phyloP scores from a whole-genome alignment of 1,139 yeast genomes.

The Debaryomyces sp. region DNA sequence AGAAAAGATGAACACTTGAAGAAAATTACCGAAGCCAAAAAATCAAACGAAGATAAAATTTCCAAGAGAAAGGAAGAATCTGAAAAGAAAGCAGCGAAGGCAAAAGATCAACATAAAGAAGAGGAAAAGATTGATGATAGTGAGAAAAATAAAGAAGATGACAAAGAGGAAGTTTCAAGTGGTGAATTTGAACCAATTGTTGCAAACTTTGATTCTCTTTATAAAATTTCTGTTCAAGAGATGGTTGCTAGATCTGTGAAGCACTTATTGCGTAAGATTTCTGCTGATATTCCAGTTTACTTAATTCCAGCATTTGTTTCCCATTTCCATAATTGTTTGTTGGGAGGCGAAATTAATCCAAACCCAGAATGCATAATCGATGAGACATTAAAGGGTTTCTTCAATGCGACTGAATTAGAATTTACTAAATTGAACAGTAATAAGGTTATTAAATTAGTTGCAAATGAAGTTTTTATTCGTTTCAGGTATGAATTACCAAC shows the following conservation, averaged over 20 bases:
- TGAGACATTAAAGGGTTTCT: slow-evolving; percentile 45
- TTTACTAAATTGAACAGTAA: slow-evolving; percentile 50
- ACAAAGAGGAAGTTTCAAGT: slow-evolving; percentile 35
- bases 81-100: slow-evolving; percentile 33
- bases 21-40: slow-evolving; percentile 22
- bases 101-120: slow-evolving; percentile 20
- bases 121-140: slow-evolving; percentile 38
- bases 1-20: slow-evolving; percentile 29
- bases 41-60: slow-evolving; percentile 27
- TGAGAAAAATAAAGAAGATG: slow-evolving; percentile 24
- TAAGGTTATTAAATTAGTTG: slow-evolving; percentile 45
- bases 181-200: slow-evolving; percentile 47
- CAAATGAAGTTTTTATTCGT: slow-evolving; percentile 55
- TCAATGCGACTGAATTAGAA: slow-evolving; percentile 42
- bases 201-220: slow-evolving; percentile 50
- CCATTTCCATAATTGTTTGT: slow-evolving; percentile 73
- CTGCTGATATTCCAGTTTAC: slow-evolving; percentile 52
- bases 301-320: slow-evolving; percentile 62
- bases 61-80: slow-evolving; percentile 26
- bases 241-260: slow-evolving; percentile 80
- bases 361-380: slow-evolving; percentile 49
- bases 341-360: slow-evolving; percentile 51
- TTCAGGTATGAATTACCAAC: slow-evolving; percentile 62
- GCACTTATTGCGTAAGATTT: slow-evolving; percentile 62
- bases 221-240: slow-evolving; percentile 59